Conservation (phyloP, 129 eudicot genomes). For the Helianthus annuus region HanXRQr2.0-SUNRISE NC_035448.2:182291845-182292344, state of each 20-base stretch:
- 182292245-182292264: conserved; percentile 74
- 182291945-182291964: conserved; percentile 88
- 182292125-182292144: conserved; percentile 88
- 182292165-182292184: conserved; percentile 93
- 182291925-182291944: conserved; percentile 80
- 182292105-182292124: conserved; percentile 93
- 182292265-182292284: conserved; percentile 70
- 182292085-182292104: conserved; percentile 79
- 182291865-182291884: neutral
- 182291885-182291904: neutral
- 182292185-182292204: conserved; percentile 94
- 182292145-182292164: conserved; percentile 82
- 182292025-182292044: conserved; percentile 77
- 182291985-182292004: conserved; percentile 63
- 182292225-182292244: conserved; percentile 68
- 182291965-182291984: conserved; percentile 83
- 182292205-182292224: conserved; percentile 82
- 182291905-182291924: conserved; percentile 81
- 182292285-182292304: conserved; percentile 77
- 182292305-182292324: conserved; percentile 87
- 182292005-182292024: conserved; percentile 57
- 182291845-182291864: no score
- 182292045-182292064: conserved; percentile 87
- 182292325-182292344: conserved; percentile 88
- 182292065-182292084: conserved; percentile 80